A percentile compares a stretch with the other conserved stretches of the same genome.
These are phyloP conservation scores for Apophysomyces elegans DNA, from an alignment of 371 early-diverging fungal genomes.

Conservation along the genomic window DNA sequence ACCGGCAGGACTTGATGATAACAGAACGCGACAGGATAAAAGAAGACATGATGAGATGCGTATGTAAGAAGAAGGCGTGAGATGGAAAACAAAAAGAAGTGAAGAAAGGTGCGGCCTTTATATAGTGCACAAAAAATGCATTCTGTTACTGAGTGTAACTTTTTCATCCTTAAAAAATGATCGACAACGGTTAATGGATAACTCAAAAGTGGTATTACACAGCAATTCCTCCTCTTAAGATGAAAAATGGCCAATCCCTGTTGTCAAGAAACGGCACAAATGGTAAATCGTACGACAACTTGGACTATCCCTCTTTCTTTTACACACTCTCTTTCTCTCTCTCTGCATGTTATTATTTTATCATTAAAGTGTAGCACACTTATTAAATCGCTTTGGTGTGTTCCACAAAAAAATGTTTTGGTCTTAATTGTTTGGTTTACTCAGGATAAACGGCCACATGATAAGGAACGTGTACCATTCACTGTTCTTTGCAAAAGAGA, in stretches of 20 bases:
- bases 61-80: too few species aligned
- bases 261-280: too few species aligned
- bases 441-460: constrained; percentile 9
- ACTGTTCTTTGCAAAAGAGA: neutral
- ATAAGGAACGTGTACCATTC: neutral
- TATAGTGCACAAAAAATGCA: neutral
- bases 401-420: constrained; percentile 2
- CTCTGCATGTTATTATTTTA: neutral
- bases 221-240: neutral
- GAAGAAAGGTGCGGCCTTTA: neutral
- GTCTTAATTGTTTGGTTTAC: constrained; percentile 8
- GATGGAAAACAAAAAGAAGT: too few species aligned
- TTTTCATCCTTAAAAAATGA: constrained; percentile 5
- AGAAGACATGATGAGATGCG: too few species aligned
- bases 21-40: neutral
- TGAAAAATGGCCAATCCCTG: neutral
- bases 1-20: neutral
- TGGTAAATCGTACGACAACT: neutral
- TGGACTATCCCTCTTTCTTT: too few species aligned
- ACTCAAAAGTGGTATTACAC: neutral
- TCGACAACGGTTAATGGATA: constrained; percentile 1
- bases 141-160: neutral
- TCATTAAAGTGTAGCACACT: constrained; percentile 12
- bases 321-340: too few species aligned
- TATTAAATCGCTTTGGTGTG: neutral